A percentile compares a stretch with the other conserved stretches of the same genome.
Conservation (phyloP, 768 basidiomycete genomes). For the Pleurotus pulmonarius region DNA sequence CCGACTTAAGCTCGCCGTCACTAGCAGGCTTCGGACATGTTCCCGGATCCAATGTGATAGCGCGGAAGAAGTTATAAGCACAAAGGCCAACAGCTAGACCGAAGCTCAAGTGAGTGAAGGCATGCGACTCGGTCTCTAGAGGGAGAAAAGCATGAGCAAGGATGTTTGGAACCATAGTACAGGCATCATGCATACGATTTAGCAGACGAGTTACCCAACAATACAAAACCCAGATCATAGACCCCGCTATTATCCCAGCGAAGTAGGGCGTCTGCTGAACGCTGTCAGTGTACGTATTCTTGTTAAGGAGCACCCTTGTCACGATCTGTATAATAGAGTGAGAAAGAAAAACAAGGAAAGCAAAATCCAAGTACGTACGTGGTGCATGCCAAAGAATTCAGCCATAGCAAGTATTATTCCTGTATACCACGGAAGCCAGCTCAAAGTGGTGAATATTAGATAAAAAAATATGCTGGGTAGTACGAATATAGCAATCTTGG, state of each 20-base stretch:
- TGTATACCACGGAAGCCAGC: slow-evolving; percentile 86
- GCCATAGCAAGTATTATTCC: slow-evolving; percentile 79
- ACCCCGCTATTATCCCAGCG: slow-evolving; percentile 82
- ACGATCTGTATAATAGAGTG: slow-evolving; percentile 50
- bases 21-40: slow-evolving; percentile 75
- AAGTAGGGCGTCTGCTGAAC: slow-evolving; percentile 91
- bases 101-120: slow-evolving; percentile 75
- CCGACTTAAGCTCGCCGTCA: slow-evolving; percentile 85
- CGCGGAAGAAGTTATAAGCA: slow-evolving; percentile 86
- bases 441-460: slow-evolving; percentile 80
- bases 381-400: slow-evolving; percentile 91
- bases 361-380: slow-evolving; percentile 47
- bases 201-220: slow-evolving; percentile 80
- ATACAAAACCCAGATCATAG: slow-evolving; percentile 83
- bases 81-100: slow-evolving; percentile 68
- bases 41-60: slow-evolving; percentile 87
- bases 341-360: slow-evolving; percentile 14
- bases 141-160: slow-evolving; percentile 28
- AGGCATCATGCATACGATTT: slow-evolving; percentile 49
- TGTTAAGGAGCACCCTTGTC: slow-evolving; percentile 81
- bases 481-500: slow-evolving; percentile 73
- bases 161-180: neutral
- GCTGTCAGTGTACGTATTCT: slow-evolving; percentile 75
- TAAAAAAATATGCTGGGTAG: slow-evolving; percentile 79
- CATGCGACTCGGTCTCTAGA: slow-evolving; percentile 72